Percentiles rank a stretch among this genome's conserved stretches.
phyloP scores from a whole-genome alignment of 2,329 filamentous ascomycete species.

The Sporothrix sp. region DNA sequence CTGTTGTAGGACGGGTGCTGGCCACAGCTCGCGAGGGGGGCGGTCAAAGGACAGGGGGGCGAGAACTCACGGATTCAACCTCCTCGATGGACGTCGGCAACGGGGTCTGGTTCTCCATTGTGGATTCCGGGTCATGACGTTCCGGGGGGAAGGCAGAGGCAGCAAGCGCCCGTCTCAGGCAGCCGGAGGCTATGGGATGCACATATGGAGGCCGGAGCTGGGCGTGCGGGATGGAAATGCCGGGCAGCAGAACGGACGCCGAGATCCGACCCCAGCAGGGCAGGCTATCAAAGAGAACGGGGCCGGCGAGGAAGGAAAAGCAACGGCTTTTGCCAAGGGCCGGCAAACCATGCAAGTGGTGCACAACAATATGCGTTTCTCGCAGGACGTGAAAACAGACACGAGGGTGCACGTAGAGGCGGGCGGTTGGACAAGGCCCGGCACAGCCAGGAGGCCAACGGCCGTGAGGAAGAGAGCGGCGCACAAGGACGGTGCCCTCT shows the following conservation, averaged over 20 bases:
- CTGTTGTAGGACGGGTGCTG: background rate
- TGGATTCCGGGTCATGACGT: slow-evolving; percentile 6
- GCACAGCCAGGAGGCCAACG: background rate
- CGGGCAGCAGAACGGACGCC: no score
- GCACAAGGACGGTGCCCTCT: background rate
- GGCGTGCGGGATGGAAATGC: no score
- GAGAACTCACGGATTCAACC: slow-evolving; percentile 25
- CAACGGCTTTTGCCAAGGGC: no score
- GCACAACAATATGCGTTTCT: background rate
- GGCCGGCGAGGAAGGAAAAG: no score
- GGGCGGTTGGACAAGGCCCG: background rate
- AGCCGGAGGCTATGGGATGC: background rate
- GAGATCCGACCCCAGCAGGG: no score
- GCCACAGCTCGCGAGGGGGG: background rate
- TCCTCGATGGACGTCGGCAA: slow-evolving; percentile 26
- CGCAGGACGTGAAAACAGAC: no score
- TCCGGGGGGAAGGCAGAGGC: background rate
- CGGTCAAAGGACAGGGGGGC: background rate
- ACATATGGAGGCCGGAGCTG: background rate
- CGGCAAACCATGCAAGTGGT: no score
- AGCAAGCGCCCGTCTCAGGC: background rate
- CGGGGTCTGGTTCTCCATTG: slow-evolving; percentile 16
- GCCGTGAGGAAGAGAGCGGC: background rate
- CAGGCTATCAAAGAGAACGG: no score
- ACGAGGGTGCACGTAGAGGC: no score